These are phyloP conservation scores for Candida oleophila DNA, from an alignment of 805 yeast genomes.

Conservation along the genomic window DNA sequence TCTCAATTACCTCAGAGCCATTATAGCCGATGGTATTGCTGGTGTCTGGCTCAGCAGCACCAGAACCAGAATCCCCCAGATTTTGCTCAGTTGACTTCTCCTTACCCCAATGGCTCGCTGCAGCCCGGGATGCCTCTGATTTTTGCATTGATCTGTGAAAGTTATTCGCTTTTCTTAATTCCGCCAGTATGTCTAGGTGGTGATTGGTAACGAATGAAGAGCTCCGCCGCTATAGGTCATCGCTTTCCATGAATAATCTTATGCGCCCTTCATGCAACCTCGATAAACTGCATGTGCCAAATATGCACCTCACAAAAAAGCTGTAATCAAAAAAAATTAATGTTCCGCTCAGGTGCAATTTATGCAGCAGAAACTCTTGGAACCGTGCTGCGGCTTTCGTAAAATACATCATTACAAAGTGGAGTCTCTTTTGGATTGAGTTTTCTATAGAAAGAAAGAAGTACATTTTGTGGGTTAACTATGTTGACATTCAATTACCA, in stretches of 20 bases:
- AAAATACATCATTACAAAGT: no score
- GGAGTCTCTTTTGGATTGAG: no score
- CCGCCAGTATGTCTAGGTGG: conserved; percentile 6
- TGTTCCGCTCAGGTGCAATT: no score
- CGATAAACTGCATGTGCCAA: no score
- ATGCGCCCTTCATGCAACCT: no score
- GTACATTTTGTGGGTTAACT: neutral
- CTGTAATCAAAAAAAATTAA: no score
- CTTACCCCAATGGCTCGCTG: conserved; percentile 24
- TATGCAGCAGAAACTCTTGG: no score
- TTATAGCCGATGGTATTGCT: neutral
- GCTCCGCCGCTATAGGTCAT: neutral
- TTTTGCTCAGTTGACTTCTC: conserved; percentile 8
- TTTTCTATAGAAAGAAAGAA: neutral
- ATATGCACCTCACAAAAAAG: neutral
- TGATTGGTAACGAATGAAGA: no score
- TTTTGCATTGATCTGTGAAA: conserved; percentile 3
- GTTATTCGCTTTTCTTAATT: conserved; percentile 1
- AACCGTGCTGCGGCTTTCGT: no score
- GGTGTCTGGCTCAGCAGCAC: neutral
- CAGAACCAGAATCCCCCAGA: neutral
- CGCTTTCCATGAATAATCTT: no score
- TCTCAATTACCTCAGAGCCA: conserved; percentile 1
- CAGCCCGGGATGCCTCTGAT: conserved; percentile 23
- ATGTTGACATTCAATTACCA: conserved; percentile 29